Evolutionary conservation across 2,329 filamentous ascomycete genomes (phyloP).

Genomic region (Microcyclosporella mali): DNA sequence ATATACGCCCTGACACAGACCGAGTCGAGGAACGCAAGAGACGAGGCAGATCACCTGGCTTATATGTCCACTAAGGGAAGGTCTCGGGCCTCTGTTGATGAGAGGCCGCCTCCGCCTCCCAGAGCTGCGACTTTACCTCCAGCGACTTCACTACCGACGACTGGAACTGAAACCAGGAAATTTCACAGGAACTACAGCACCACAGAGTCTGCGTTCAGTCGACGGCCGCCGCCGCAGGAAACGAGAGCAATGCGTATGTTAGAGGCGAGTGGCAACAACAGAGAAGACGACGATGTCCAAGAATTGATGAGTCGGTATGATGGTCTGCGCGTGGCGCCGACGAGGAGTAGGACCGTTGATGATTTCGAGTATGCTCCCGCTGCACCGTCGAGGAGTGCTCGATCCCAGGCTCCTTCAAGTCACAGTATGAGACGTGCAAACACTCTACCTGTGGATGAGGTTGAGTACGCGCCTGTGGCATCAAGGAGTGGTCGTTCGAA

Average conservation of each 20-base stretch:
- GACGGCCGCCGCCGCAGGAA: conserved; percentile 17
- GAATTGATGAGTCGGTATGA: conserved; percentile 22
- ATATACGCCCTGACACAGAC: conserved; percentile 67
- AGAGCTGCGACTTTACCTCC: conserved; percentile 7
- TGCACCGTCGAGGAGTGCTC: conserved; percentile 6
- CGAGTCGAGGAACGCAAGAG: conserved; percentile 45
- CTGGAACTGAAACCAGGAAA: conserved; percentile 7
- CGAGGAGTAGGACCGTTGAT: conserved; percentile 24
- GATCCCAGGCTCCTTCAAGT: conserved; percentile 5
- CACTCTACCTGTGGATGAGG: conserved; percentile 15
- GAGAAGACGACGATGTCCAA: conserved; percentile 22
- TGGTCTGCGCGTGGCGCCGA: conserved; percentile 16
- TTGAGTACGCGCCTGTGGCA: not conserved
- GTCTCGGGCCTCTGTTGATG: conserved; percentile 10
- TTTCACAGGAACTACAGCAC: conserved; percentile 27
- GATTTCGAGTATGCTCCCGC: conserved; percentile 20
- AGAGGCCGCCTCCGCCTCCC: conserved; percentile 10
- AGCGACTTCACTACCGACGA: conserved; percentile 11
- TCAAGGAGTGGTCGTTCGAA: not conserved
- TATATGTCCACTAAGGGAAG: conserved; percentile 20
- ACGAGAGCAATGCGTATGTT: conserved; percentile 32
- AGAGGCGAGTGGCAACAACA: conserved; percentile 30
- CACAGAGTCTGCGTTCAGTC: conserved; percentile 26
- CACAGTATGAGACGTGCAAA: conserved; percentile 16
- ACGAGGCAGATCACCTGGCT: conserved; percentile 33